Base-by-base conservation (phyloP, 306 rosid species). In the Cercis canadensis region DNA sequence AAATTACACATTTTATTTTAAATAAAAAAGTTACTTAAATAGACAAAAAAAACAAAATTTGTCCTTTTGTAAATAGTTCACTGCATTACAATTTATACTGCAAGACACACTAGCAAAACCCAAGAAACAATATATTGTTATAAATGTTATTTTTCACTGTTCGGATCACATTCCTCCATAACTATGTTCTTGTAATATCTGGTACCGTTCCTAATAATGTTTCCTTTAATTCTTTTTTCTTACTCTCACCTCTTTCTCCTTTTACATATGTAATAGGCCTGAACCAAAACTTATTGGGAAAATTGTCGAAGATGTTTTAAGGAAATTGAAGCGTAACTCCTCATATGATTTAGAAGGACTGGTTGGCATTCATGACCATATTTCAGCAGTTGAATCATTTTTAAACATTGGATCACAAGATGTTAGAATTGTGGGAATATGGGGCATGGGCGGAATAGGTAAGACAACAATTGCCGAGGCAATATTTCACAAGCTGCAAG, bases 201-300 rank as follows among this genome's bases (percentile, higher is more conserved):
- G 29, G 29, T 24, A 55, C 69, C 16, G 39, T 76, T 10, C 69
- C 80, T n/a, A n/a, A n/a, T n/a, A n/a, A n/a, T n/a, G n/a, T 62
- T 14, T 21, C 12, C 29, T 3, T 24, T 3, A 24, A 24, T 24
- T 24, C 29, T 1, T 1, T 24, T 1, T 24, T 24, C 2, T 1
- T 3, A 1, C 29, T 24, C 29, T 24, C 29, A 24, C 29, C 1
- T 24, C 29, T 24, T 24, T 24, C 29, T 3, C 29, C 29, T 24
- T 24, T 24, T 3, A 3, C 3, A 24, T 52, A 16, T 21, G 4
- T 5, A 2, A 0, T 1, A 51, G 57, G 29, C 10, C 57, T 17
- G 57, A 52, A 24, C 11, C 29, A 5, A 5, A 52, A 52, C 29
- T 52, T 17, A 24, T 18, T 6, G 8, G 4, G 33, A 52, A 16